These are phyloP conservation scores for Epichloe uncinata DNA, from an alignment of 2,329 filamentous ascomycete species.

Conservation along the genomic window DNA sequence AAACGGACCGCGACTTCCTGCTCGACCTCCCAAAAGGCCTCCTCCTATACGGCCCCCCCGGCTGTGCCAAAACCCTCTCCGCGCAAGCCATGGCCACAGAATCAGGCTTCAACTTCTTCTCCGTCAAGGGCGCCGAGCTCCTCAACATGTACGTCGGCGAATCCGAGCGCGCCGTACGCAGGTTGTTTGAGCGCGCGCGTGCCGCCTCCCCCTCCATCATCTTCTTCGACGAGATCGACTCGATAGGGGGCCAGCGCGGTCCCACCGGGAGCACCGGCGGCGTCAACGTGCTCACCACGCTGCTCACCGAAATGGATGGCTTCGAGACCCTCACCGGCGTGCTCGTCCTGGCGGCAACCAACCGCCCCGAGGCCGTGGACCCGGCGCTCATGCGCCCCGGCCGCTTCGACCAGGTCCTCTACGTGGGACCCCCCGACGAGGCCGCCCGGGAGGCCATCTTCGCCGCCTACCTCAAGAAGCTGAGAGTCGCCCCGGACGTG, in stretches of 20 bases:
- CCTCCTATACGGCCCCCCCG: conserved; percentile 76
- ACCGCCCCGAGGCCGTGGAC: conserved; percentile 71
- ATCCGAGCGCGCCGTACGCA: conserved; percentile 73
- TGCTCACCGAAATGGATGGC: conserved; percentile 92
- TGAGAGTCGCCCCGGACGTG: conserved; percentile 48
- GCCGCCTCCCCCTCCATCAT: conserved; percentile 79
- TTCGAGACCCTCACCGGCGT: conserved; percentile 77
- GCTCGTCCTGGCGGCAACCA: conserved; percentile 80
- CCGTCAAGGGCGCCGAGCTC: conserved; percentile 85
- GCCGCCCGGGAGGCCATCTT: conserved; percentile 67
- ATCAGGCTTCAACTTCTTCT: conserved; percentile 83
- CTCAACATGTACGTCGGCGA: conserved; percentile 97
- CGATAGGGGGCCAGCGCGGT: conserved; percentile 48
- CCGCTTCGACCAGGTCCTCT: conserved; percentile 72
- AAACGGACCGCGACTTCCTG: conserved; percentile 20
- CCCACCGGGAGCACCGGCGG: conserved; percentile 30
- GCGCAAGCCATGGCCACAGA: conserved; percentile 87
- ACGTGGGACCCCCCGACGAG: conserved; percentile 65
- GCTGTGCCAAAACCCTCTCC: conserved; percentile 87
- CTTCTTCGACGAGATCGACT: conserved; percentile 95
- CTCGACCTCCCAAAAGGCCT: conserved; percentile 61
- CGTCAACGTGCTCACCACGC: conserved; percentile 75
- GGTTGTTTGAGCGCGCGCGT: conserved; percentile 73
- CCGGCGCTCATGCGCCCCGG: conserved; percentile 75
- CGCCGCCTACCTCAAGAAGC: conserved; percentile 47